Base-by-base conservation (phyloP, 2,329 filamentous ascomycete genomes). In the Salinomyces thailandicus region DNA sequence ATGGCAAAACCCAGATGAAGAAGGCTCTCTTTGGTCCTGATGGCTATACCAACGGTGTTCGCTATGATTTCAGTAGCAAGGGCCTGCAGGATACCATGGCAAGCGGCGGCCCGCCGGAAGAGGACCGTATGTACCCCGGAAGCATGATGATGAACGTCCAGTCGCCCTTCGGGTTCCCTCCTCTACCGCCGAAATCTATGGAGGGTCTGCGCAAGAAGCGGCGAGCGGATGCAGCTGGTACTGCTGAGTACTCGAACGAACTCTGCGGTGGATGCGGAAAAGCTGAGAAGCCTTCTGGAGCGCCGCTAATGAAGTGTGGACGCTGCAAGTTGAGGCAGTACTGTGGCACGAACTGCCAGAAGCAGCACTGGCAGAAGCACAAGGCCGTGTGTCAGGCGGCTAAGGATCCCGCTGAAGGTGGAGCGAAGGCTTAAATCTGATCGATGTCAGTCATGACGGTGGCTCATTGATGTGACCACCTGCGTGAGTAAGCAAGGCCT, bases 311-410 rank as follows among this genome's bases (percentile, higher is more conserved):
- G 19, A 14, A 7, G 17, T 51, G 49, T 31, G 31, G 18, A 15
- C 39, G 18, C 5, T 53, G 51, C 41, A 47, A 42, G 31, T 29
- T 22, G 12, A 37, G 30, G 20, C 35, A 35, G 16, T 55, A 55
- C 41, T 54, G 51, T 35, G 42, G 43, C 13, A 36, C 28, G 16
- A 37, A 46, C 5, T 55, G 52, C 37, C 50, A 51, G 33, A 45
- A 41, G 24, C 37, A 41, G 17, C 31, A 53, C 35, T 53, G 45
- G 44, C 42, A 41, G 31, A n/a, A 41, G 18, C 52, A 55, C 41
- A 51, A 53, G 39, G 18, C 3, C 9, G 5, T 33, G 7, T 33
- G 31, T 17, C 6, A 5, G 11, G 7, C 16, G 15, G 31, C 18
- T n/a, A n/a, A n/a, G n/a, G n/a, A n/a, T n/a, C n/a, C n/a, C n/a